Conservation (phyloP, 1,284 basidiomycete species). For the Apiotrichum siamense region DNA sequence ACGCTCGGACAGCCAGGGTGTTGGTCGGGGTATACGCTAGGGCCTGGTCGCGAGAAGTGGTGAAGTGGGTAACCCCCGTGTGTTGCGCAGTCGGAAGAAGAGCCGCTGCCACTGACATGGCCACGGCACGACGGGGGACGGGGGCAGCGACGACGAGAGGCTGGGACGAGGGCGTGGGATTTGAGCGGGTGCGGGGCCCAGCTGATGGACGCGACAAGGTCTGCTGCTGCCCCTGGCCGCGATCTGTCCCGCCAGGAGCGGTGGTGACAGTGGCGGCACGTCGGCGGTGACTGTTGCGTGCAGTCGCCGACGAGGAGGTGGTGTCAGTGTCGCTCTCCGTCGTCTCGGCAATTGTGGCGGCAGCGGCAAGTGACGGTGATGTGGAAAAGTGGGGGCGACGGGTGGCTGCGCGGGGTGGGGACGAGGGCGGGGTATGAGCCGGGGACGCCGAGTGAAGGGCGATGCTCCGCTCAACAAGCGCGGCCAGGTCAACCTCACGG, state of each 20-base stretch:
- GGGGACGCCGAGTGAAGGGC: conserved; percentile 12
- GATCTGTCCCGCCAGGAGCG: too few relatives aligned
- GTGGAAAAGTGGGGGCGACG: conserved; percentile 6
- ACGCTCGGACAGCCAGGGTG: conserved; percentile 1
- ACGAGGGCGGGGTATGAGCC: neutral
- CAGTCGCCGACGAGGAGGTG: neutral
- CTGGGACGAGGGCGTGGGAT: neutral
- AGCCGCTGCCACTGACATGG: neutral
- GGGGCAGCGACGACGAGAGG: neutral
- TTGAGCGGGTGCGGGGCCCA: neutral
- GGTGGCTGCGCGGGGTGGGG: neutral
- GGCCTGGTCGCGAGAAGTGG: neutral
- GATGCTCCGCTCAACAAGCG: conserved; percentile 17
- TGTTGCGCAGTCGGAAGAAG: neutral
- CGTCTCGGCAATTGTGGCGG: neutral
- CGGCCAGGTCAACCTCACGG: conserved; percentile 7
- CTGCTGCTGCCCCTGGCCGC: too few relatives aligned
- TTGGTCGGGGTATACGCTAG: neutral
- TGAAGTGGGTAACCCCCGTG: neutral
- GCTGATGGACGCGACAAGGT: neutral
- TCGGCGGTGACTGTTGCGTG: neutral
- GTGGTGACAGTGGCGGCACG: neutral
- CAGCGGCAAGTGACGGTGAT: neutral
- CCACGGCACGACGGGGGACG: neutral
- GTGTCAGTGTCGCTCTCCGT: neutral